Evolutionary conservation across 495 filamentous ascomycete species (phyloP).

Genomic region (Oidiodendron maius): DNA sequence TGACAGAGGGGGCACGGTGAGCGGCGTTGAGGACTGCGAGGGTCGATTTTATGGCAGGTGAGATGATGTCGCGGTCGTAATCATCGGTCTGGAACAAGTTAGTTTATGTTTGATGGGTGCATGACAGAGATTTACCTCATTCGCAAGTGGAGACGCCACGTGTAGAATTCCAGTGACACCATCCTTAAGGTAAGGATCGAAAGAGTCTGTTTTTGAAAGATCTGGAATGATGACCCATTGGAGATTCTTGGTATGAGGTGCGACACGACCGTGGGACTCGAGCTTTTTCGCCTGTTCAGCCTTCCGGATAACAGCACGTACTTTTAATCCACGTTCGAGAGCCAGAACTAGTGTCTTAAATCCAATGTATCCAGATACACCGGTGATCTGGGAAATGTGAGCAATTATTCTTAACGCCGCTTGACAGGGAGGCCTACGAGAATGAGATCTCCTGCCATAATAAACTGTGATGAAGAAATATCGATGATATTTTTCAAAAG

Average conservation of each 20-base stretch:
- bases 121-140: constrained; percentile 19
- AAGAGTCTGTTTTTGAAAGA: constrained; percentile 12
- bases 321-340: constrained; percentile 30
- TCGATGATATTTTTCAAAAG: no score
- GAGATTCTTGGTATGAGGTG: constrained; percentile 9
- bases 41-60: constrained; percentile 32
- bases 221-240: constrained; percentile 14
- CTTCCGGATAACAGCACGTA: constrained; percentile 40
- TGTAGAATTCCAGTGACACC: constrained; percentile 26
- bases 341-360: constrained; percentile 28
- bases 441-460: no score
- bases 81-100: constrained; percentile 14
- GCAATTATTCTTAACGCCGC: no score
- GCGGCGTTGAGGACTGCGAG: constrained; percentile 34
- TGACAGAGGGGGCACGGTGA: constrained; percentile 24
- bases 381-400: no score
- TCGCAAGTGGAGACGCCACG: constrained; percentile 34
- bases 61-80: constrained; percentile 23
- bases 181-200: constrained; percentile 9
- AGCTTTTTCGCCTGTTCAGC: constrained; percentile 25
- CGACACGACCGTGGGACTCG: constrained; percentile 8
- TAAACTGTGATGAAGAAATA: no score
- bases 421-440: no score
- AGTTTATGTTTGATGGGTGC: constrained; percentile 13
- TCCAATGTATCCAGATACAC: constrained; percentile 18